A percentile compares a stretch with the other conserved stretches of the same genome.
Evolutionary conservation across 805 yeast species (phyloP).

Genomic region (Nakazawaea ishiwadae): DNA sequence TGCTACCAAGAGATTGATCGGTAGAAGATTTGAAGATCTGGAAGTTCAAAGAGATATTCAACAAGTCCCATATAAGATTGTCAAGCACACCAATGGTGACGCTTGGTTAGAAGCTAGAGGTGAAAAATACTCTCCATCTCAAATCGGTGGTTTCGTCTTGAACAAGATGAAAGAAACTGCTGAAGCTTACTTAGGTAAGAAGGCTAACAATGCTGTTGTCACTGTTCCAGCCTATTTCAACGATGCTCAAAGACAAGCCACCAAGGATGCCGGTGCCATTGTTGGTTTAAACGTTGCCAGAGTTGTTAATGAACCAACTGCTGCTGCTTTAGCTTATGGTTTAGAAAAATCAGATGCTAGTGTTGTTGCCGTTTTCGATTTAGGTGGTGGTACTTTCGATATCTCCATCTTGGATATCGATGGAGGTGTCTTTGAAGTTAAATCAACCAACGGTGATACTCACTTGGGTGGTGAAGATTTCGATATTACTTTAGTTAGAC

Average conservation of each 20-base stretch:
- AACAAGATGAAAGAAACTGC: constrained; percentile 99
- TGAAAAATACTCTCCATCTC: constrained; percentile 56
- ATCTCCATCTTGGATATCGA: constrained; percentile 94
- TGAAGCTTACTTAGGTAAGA: constrained; percentile 83
- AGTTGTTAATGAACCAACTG: constrained; percentile 89
- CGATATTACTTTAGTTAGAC: constrained; percentile 81
- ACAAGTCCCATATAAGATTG: constrained; percentile 60
- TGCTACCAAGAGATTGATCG: constrained; percentile 80
- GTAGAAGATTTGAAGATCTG: constrained; percentile 60
- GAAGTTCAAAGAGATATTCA: constrained; percentile 67
- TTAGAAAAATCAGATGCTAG: constrained; percentile 63
- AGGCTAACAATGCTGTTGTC: constrained; percentile 84
- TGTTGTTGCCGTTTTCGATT: constrained; percentile 88
- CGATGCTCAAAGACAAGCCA: constrained; percentile 90
- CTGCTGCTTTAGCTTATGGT: constrained; percentile 94
- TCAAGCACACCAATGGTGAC: constrained; percentile 57
- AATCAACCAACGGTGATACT: constrained; percentile 95
- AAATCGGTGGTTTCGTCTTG: constrained; percentile 67
- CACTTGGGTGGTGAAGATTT: constrained; percentile 93
- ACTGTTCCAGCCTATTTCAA: constrained; percentile 89
- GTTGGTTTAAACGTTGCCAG: constrained; percentile 89
- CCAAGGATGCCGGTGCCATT: constrained; percentile 97
- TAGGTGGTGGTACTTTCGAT: constrained; percentile 99
- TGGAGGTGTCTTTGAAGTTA: constrained; percentile 96
- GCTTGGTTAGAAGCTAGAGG: constrained; percentile 59